Evolutionary conservation across 2,329 filamentous ascomycete species (phyloP).

Genomic region (Cadophora gregata): DNA sequence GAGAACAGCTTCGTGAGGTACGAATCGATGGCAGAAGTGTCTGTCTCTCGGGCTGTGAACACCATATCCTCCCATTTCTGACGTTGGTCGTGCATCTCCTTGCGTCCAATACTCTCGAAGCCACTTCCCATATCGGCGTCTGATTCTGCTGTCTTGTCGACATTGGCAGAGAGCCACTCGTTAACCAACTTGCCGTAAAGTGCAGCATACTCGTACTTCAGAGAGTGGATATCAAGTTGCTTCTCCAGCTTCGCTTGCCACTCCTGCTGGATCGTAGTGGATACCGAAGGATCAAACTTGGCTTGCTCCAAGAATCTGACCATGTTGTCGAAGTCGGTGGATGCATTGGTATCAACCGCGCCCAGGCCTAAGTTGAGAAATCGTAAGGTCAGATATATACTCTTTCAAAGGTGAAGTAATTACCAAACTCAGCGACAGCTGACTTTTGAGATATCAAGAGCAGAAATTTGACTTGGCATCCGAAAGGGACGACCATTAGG

Average conservation of each 20-base stretch:
- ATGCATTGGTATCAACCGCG: conserved; percentile 28
- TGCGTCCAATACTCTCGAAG: conserved; percentile 56
- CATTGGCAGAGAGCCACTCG: conserved; percentile 55
- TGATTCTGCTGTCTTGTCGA: conserved; percentile 44
- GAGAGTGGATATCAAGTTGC: conserved; percentile 53
- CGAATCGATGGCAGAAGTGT: conserved; percentile 50
- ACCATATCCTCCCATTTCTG: conserved; percentile 60
- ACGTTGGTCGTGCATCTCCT: conserved; percentile 60
- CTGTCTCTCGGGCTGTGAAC: conserved; percentile 54
- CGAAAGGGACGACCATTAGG: background rate
- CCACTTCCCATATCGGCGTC: conserved; percentile 16
- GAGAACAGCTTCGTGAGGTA: conserved; percentile 60
- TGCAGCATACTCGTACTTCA: conserved; percentile 59
- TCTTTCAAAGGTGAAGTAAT: conserved; percentile 20
- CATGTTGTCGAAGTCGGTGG: conserved; percentile 47
- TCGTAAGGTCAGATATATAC: background rate
- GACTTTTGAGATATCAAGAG: too few relatives aligned
- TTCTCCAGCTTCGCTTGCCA: conserved; percentile 55
- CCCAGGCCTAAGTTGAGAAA: background rate
- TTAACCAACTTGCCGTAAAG: conserved; percentile 61
- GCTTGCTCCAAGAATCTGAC: conserved; percentile 58
- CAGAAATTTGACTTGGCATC: background rate
- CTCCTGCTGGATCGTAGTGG: conserved; percentile 49
- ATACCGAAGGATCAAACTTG: conserved; percentile 57
- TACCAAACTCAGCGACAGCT: background rate